Percentiles rank a stretch among this genome's conserved stretches.
These are phyloP conservation scores for Coffea canephora DNA, from an alignment of 257 asterid species.

Conservation along the genomic window DNA sequence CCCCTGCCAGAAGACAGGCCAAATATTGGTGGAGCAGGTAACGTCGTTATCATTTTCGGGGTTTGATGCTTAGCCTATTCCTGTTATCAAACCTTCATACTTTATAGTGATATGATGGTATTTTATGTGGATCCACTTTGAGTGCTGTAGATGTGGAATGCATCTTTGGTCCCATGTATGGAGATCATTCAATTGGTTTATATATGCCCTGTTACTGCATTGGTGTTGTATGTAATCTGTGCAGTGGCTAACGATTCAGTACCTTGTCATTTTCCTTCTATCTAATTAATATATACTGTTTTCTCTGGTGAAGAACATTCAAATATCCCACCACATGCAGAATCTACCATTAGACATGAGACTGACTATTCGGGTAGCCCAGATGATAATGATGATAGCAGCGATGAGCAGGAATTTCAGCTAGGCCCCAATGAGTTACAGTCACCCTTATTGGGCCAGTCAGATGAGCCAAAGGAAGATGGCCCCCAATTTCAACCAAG, in stretches of 20 bases:
- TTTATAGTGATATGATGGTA: neutral
- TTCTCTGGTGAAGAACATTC: slow-evolving; percentile 8
- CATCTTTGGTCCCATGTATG: neutral
- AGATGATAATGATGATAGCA: neutral
- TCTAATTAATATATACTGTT: neutral
- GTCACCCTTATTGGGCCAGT: slow-evolving; percentile 1
- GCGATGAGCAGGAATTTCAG: slow-evolving; percentile 17
- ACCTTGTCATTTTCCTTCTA: neutral
- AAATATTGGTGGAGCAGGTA: slow-evolving; percentile 13
- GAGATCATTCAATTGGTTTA: neutral
- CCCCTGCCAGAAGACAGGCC: neutral
- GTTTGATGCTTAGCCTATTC: neutral
- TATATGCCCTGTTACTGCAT: neutral
- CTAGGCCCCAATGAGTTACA: neutral
- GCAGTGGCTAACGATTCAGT: neutral
- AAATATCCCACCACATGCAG: slow-evolving; percentile 2
- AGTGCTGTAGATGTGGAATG: neutral
- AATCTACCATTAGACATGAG: slow-evolving; percentile 15
- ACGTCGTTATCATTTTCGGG: neutral
- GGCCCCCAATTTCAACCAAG: neutral
- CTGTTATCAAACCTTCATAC: neutral
- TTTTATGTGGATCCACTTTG: neutral
- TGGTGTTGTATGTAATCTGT: neutral
- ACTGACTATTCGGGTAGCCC: slow-evolving; percentile 5
- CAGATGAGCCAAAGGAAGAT: slow-evolving; percentile 8